Percentiles rank a stretch among this genome's conserved stretches.
Evolutionary conservation across 169 alveolate species (phyloP).

Genomic region (Pseudocohnilembus persalinus): DNA sequence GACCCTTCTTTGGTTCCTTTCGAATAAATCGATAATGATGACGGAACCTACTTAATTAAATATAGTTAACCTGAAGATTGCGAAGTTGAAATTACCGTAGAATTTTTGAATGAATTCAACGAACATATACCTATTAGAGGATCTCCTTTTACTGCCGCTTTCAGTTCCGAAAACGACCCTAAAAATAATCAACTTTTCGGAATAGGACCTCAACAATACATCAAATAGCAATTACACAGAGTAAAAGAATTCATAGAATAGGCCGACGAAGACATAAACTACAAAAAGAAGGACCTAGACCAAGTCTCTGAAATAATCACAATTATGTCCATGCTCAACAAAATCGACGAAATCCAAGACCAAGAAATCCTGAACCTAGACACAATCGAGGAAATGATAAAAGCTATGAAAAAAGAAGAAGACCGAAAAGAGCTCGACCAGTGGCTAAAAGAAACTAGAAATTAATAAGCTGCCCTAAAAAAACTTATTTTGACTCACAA

Average conservation of each 20-base stretch:
- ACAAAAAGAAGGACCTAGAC: conserved; percentile 58
- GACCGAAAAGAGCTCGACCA: conserved; percentile 74
- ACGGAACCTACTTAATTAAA: conserved; percentile 71
- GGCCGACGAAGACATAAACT: conserved; percentile 65
- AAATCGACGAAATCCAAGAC: conserved; percentile 49
- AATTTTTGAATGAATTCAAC: conserved; percentile 88
- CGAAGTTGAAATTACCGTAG: conserved; percentile 76
- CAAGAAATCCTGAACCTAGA: conserved; percentile 53
- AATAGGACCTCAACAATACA: conserved; percentile 83
- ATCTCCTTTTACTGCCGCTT: conserved; percentile 85
- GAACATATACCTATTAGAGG: conserved; percentile 90
- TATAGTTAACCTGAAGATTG: conserved; percentile 61
- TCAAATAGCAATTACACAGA: conserved; percentile 85
- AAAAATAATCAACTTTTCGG: conserved; percentile 89
- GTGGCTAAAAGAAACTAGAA: conserved; percentile 69
- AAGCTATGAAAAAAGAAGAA: conserved; percentile 75
- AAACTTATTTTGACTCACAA: conserved; percentile 73
- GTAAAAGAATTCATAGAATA: conserved; percentile 76
- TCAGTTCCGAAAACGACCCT: conserved; percentile 71
- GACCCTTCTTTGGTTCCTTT: conserved; percentile 44
- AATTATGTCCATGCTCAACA: conserved; percentile 61
- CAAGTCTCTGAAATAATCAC: conserved; percentile 47
- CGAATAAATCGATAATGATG: conserved; percentile 57
- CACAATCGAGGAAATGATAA: conserved; percentile 73
- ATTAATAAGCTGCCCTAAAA: conserved; percentile 78